phyloP scores from a whole-genome alignment of 768 basidiomycete genomes.

The Hydnomerulius pinastri region DNA sequence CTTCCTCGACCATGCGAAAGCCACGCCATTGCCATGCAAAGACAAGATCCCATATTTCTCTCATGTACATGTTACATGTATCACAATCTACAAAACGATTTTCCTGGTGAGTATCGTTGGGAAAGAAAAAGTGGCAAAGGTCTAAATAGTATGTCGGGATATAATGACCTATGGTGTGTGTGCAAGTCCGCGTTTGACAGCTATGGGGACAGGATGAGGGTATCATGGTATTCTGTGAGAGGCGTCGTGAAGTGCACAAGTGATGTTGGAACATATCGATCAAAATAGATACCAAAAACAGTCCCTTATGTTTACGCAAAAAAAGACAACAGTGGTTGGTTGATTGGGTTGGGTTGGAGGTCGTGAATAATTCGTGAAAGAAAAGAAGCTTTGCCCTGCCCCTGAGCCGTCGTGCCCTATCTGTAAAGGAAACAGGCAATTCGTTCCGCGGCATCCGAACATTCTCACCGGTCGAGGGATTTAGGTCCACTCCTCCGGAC shows the following conservation, averaged over 20 bases:
- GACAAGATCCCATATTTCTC: neutral
- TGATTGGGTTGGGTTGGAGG: slow-evolving; percentile 20
- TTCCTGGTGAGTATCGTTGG: slow-evolving; percentile 6
- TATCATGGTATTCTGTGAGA: slow-evolving; percentile 35
- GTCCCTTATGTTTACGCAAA: slow-evolving; percentile 17
- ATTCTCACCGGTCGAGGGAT: slow-evolving; percentile 31
- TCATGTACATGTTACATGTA: slow-evolving; percentile 10
- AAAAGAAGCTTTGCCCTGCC: slow-evolving; percentile 4
- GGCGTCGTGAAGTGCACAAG: slow-evolving; percentile 30
- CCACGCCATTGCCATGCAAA: neutral
- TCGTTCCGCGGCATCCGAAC: slow-evolving; percentile 10
- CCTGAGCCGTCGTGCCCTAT: slow-evolving; percentile 8
- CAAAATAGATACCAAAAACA: slow-evolving; percentile 31
- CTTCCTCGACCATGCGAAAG: too few species aligned
- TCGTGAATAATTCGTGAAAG: slow-evolving; percentile 29
- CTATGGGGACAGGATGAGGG: slow-evolving; percentile 35
- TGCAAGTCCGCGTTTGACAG: slow-evolving; percentile 25
- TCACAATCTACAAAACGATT: slow-evolving; percentile 24
- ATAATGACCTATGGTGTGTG: slow-evolving; percentile 17
- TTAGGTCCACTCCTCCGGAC: slow-evolving; percentile 7
- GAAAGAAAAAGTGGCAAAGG: slow-evolving; percentile 9
- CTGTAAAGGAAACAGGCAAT: slow-evolving; percentile 7
- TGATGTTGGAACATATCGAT: slow-evolving; percentile 25
- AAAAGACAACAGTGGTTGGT: slow-evolving; percentile 12
- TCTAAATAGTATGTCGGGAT: slow-evolving; percentile 22